Evolutionary conservation across 2,329 filamentous ascomycete genomes (phyloP).

Genomic region (Alternaria hordeiaustralica): DNA sequence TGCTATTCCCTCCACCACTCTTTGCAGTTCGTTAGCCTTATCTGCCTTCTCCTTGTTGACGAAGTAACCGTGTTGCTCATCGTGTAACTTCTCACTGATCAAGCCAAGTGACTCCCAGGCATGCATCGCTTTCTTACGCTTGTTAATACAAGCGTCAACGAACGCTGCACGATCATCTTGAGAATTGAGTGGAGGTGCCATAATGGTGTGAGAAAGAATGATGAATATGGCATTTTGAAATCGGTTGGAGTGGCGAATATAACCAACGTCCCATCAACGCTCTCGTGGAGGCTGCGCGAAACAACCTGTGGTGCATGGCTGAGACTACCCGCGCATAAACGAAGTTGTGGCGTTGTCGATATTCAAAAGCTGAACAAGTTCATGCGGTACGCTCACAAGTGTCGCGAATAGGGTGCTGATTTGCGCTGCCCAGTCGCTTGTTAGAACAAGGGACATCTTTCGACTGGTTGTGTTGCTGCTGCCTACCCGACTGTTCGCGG

Average conservation of each 20-base stretch:
- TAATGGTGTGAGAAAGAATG: background rate
- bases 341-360: background rate
- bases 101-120: constrained; percentile 15
- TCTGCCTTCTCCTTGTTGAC: background rate
- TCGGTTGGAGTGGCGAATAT: background rate
- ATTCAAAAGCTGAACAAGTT: background rate
- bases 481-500: background rate
- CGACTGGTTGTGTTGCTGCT: background rate
- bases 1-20: constrained; percentile 13
- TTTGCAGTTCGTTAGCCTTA: constrained; percentile 10
- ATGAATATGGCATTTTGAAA: background rate
- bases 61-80: constrained; percentile 9
- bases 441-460: background rate
- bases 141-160: constrained; percentile 13
- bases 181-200: constrained; percentile 7
- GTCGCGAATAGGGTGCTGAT: background rate
- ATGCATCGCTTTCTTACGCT: constrained; percentile 2
- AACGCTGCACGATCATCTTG: constrained; percentile 11
- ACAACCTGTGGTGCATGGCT: constrained; percentile 1
- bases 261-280: background rate
- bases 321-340: background rate
- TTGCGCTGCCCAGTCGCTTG: constrained; percentile 6
- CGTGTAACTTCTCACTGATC: background rate
- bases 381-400: background rate
- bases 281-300: background rate